Evolutionary conservation across 1,284 basidiomycete species (phyloP), one percentile per base, ranked within the genome.

Genomic region (Malassezia restricta): DNA sequence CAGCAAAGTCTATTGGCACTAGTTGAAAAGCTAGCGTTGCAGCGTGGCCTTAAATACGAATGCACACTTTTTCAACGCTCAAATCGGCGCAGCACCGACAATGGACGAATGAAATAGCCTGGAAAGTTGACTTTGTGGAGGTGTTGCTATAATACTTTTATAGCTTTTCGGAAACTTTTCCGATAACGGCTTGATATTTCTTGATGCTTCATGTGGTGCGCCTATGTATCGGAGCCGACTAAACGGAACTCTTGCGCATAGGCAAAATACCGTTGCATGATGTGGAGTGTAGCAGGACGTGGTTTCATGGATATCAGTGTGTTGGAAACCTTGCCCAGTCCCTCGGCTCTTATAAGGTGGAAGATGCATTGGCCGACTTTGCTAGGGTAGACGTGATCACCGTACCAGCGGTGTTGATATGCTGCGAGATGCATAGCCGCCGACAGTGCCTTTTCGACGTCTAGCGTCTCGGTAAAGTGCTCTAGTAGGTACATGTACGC

Each of bases 401-500:
- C 66, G 61, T 76, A 76, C 75, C 76, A 77, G 38, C 80, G 70
- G 61, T 81, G 79, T 73, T 92, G 86, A 76, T 96, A 96, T 17
- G 89, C 88, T 28, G 88, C 87, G 47, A 96, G 81, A 40, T 89
- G 80, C 58, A 95, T 87, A 1, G 87, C 91, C 1, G 86, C 86
- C 75, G 92, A 90, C 57, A 98, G 80, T 42, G 83, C 84, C 37
- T 89, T 78, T 68, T 86, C 86, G 44, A 98, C 83, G 71, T 96
- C 92, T 1, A 87, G 84, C 64, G 94, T 89, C 9, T 89, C 88
- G 5, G 88, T 83, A 66, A 95, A 98, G 78, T 85, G 86, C 75
- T 96, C 90, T 75, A 99, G 80, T 48, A 98, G 75, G 71, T 88
- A 88, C 47, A 82, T 77, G 83, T 91, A 91, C 3, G 91, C 90